Evolutionary conservation across 306 rosid species (phyloP), one percentile per base, ranked within the genome.

Genomic region (Dryas alaskensis): DNA sequence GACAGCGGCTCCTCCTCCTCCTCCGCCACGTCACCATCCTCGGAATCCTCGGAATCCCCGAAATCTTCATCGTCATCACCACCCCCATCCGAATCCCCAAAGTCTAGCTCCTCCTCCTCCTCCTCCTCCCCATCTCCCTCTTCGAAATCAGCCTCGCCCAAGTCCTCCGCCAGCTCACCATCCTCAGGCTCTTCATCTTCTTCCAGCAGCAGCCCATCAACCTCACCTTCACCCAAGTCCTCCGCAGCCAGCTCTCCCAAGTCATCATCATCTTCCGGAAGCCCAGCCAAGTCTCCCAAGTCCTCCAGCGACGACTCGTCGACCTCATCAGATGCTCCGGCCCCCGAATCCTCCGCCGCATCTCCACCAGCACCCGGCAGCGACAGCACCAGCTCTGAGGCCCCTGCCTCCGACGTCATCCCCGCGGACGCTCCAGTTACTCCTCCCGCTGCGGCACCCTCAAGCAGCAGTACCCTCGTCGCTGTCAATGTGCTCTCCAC

Each of bases 281-380:
- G 63, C 53, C 53, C 78, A 1, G 48, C 83, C 8, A 8, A 17
- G 7, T 53, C 85, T 1, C 81, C 81, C 8, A 67, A 67, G 45
- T 67, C 72, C 4, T 67, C 72, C 27, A 49, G 37, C 39, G 10
- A 10, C 45, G 7, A 60, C 37, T 31, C 37, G 3, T 57, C 22
- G 22, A 22, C 62, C 1, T 57, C 62, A 22, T 57, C 62, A 8
- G 37, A 31, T 31, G 37, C 37, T 31, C 37, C 37, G 37, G 37
- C 37, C 37, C 37, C 37, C 2, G 37, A 31, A 2, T 31, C 37
- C 37, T 31, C 37, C 37, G 37, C 3, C 37, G 0, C 27, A 5
- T 63, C 68, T 63, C 50, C 68, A 12, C 68, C 68, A 3, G 50
- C 50, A 1, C 68, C 37, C 2, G 37, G 2, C 37, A 31, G 2